Evolutionary conservation across 176 grass and related monocot genomes (phyloP).

Genomic region (Zea mays): Zm-B73-REFERENCE-NAM-5.0 NC_050097.1:31198501-31199000

Average conservation of each 20-base stretch:
- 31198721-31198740: constrained; percentile 9
- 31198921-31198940: too few relatives aligned
- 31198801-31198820: neutral
- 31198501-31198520: neutral
- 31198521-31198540: constrained; percentile 40
- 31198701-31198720: constrained; percentile 56
- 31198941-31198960: too few relatives aligned
- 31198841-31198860: too few relatives aligned
- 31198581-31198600: constrained; percentile 38
- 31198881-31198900: too few relatives aligned
- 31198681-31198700: constrained; percentile 52
- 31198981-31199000: too few relatives aligned
- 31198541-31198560: constrained; percentile 32
- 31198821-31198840: too few relatives aligned
- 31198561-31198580: constrained; percentile 32
- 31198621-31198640: neutral
- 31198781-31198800: neutral
- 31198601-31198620: constrained; percentile 9
- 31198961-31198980: too few relatives aligned
- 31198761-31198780: neutral
- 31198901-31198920: too few relatives aligned
- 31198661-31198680: constrained; percentile 55
- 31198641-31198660: constrained; percentile 18
- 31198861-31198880: too few relatives aligned
- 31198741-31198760: constrained; percentile 19